Base-by-base conservation (phyloP, 352 stramenopile genomes). In the Globisporangium radiosum region DNA sequence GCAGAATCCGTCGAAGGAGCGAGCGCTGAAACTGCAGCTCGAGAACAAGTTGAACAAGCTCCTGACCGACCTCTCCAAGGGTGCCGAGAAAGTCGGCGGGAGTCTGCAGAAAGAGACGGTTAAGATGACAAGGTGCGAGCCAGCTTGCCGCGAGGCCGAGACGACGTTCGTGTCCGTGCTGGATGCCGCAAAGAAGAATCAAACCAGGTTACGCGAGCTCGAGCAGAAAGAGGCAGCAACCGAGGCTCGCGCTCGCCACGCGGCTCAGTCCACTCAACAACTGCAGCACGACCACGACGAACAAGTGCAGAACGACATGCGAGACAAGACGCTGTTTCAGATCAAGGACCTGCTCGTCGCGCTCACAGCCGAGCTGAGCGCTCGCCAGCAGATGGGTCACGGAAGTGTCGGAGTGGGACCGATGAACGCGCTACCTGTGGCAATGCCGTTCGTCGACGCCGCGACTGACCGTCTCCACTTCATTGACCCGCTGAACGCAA, bases 1-100 rank as follows among this genome's bases (percentile, higher is more conserved):
- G 58, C 70, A 87, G 53, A 88, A 87, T 25, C 76, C 76, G 0
- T 71, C 76, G 0, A 87, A 87, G 49, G 74, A 84, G 44, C 70
- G 67, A 9, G 57, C 56, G 7, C 51, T 78, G 2, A 65, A 70
- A 37, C 52, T 66, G 14, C 64, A 83, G 50, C 84, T 83, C 64
- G 66, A 77, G 47, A 47, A 69, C 14, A 64, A 73, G n/a, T 55
- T 72, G 13, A 47, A 47, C 6, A 69, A 72, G 47, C 42, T 71
- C 10, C 51, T 68, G 8, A 54, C 56, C 14, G 64, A 74, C 19
- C 36, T 78, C 13, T 52, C 59, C 4, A 66, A 60, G 63, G 63
- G 53, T 0, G 54, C 59, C 1, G 48, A 15, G 4, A 69, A 62
- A 13, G 51, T 62, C 4, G 43, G 44, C 39, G 57, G 47, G 44